These are phyloP conservation scores for Barbatosphaeria neglecta DNA, from an alignment of 495 filamentous ascomycete genomes.

Conservation along the genomic window DNA sequence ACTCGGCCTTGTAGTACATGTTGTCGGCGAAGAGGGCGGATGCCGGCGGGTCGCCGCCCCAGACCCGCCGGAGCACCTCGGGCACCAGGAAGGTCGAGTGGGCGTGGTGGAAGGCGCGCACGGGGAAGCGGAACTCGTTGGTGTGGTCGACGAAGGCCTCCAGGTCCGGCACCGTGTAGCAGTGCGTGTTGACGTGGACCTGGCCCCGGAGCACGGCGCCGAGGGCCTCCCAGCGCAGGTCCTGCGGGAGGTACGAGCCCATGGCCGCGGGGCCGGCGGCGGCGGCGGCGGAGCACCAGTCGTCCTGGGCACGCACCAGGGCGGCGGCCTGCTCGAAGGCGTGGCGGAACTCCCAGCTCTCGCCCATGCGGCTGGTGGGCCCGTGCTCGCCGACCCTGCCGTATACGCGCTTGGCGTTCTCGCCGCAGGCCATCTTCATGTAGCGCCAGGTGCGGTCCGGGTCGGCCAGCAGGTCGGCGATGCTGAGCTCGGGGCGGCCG, in stretches of 20 bases:
- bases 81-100: slow-evolving; percentile 50
- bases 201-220: slow-evolving; percentile 48
- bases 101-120: slow-evolving; percentile 55
- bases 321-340: slow-evolving; percentile 46
- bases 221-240: slow-evolving; percentile 46
- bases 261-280: slow-evolving; percentile 24
- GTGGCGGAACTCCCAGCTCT: slow-evolving; percentile 52
- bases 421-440: slow-evolving; percentile 65
- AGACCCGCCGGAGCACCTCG: slow-evolving; percentile 43
- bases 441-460: slow-evolving; percentile 41
- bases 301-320: slow-evolving; percentile 41
- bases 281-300: slow-evolving; percentile 45
- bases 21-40: slow-evolving; percentile 47
- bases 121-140: slow-evolving; percentile 52
- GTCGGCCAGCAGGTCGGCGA: slow-evolving; percentile 33
- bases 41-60: slow-evolving; percentile 31
- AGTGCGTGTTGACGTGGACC: slow-evolving; percentile 52
- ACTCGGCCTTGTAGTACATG: slow-evolving; percentile 54
- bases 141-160: slow-evolving; percentile 51
- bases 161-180: slow-evolving; percentile 53
- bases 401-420: slow-evolving; percentile 49
- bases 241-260: slow-evolving; percentile 36
- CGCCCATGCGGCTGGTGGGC: slow-evolving; percentile 39
- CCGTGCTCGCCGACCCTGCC: slow-evolving; percentile 26
- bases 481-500: slow-evolving; percentile 42